These are phyloP conservation scores for Funneliformis mosseae DNA, from an alignment of 192 early-diverging fungal species.

Conservation along the genomic window DNA sequence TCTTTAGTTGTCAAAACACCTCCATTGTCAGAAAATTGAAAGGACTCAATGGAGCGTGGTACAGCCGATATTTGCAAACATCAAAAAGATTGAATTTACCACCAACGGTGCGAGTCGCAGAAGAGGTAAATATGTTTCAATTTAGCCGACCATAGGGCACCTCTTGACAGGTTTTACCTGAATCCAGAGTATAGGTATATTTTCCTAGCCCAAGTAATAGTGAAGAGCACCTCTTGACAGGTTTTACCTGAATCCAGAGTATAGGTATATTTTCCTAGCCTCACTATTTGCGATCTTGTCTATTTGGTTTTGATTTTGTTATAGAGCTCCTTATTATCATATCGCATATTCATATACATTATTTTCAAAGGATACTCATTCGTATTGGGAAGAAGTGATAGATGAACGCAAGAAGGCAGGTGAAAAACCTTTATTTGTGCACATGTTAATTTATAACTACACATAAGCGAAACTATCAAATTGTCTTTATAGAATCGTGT, in stretches of 20 bases:
- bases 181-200: slow-evolving; percentile 23
- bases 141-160: background rate
- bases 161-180: slow-evolving; percentile 23
- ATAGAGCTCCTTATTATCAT: background rate
- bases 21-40: background rate
- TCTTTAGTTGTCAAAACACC: background rate
- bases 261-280: slow-evolving; percentile 15
- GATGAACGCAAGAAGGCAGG: slow-evolving; percentile 17
- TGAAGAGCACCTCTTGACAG: slow-evolving; percentile 17
- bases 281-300: slow-evolving; percentile 21
- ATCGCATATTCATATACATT: background rate
- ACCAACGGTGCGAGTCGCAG: background rate
- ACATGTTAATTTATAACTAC: background rate
- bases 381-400: slow-evolving; percentile 23
- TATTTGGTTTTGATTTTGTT: slow-evolving; percentile 5
- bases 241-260: slow-evolving; percentile 27
- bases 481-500: background rate
- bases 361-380: background rate
- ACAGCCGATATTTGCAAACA: background rate
- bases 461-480: background rate
- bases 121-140: slow-evolving; percentile 6
- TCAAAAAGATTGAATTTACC: background rate
- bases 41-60: slow-evolving; percentile 2
- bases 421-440: slow-evolving; percentile 2
- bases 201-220: slow-evolving; percentile 25